phyloP scores from a whole-genome alignment of 2,329 filamentous ascomycete genomes.

The Fusarium keratoplasticum region DNA sequence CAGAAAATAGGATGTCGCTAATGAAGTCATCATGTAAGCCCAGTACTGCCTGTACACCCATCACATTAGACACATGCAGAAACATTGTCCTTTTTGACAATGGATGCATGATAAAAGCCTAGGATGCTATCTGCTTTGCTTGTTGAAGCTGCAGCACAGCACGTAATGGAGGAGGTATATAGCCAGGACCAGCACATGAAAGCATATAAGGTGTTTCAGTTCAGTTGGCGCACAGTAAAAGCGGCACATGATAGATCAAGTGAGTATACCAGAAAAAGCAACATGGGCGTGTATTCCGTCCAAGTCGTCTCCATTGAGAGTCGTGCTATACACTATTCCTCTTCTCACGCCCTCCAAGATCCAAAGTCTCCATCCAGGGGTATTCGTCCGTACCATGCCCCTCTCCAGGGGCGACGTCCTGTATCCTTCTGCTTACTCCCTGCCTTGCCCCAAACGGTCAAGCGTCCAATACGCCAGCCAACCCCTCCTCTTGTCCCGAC shows the following conservation, averaged over 20 bases:
- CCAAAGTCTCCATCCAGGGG: constrained; percentile 14
- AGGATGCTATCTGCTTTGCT: constrained; percentile 12
- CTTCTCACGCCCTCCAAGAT: constrained; percentile 26
- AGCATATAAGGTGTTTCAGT: not conserved
- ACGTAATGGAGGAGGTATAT: constrained; percentile 37
- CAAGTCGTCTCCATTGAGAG: constrained; percentile 14
- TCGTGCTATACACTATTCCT: not conserved
- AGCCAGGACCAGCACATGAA: constrained; percentile 18
- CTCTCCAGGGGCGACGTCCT: constrained; percentile 9
- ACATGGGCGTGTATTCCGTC: constrained; percentile 31
- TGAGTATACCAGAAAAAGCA: constrained; percentile 14
- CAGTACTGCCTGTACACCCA: constrained; percentile 5
- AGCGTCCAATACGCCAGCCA: not conserved
- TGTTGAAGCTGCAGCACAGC: constrained; percentile 5
- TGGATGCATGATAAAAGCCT: constrained; percentile 6
- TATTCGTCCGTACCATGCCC: constrained; percentile 20
- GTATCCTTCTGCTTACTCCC: constrained; percentile 13
- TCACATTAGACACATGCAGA: constrained; percentile 26
- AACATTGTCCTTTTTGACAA: constrained; percentile 12
- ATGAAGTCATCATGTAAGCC: constrained; percentile 89
- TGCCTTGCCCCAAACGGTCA: not conserved
- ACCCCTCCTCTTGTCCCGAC: constrained; percentile 15
- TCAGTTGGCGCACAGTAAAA: not conserved
- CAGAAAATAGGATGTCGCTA: constrained; percentile 76
- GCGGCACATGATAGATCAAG: constrained; percentile 2